Evolutionary conservation across 1,284 basidiomycete genomes (phyloP).

Genomic region (Moniliophthora roreri): DNA sequence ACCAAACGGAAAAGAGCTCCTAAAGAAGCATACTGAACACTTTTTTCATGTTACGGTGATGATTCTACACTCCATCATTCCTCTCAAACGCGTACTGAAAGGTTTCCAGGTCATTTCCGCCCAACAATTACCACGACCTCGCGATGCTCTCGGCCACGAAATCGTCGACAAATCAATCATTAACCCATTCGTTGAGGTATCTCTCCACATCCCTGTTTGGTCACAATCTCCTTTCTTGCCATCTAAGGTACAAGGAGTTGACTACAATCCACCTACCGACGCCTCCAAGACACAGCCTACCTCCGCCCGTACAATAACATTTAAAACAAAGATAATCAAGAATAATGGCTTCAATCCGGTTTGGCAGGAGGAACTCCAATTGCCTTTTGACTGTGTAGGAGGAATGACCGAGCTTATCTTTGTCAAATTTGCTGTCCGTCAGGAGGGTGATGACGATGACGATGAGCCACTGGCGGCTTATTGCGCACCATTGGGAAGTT

Average conservation of each 20-base stretch:
- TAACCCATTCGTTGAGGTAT: constrained; percentile 81
- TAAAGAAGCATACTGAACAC: constrained; percentile 57
- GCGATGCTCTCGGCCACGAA: constrained; percentile 64
- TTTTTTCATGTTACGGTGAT: constrained; percentile 64
- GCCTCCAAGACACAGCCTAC: constrained; percentile 27
- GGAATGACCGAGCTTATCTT: constrained; percentile 84
- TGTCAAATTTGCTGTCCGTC: constrained; percentile 70
- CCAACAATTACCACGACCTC: constrained; percentile 85
- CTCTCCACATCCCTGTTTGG: constrained; percentile 79
- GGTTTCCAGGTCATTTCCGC: constrained; percentile 78
- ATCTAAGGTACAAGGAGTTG: constrained; percentile 16
- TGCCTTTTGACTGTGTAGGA: constrained; percentile 75
- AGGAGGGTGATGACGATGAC: constrained; percentile 61
- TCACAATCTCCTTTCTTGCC: constrained; percentile 33
- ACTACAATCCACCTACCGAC: constrained; percentile 20
- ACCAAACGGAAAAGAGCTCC: constrained; percentile 58
- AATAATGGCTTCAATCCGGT: constrained; percentile 90
- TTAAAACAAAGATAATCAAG: constrained; percentile 63
- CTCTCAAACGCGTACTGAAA: constrained; percentile 4
- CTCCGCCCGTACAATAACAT: constrained; percentile 47
- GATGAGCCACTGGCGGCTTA: constrained; percentile 72
- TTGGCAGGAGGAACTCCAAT: constrained; percentile 74
- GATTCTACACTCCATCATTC: constrained; percentile 15
- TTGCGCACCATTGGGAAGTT: constrained; percentile 65
- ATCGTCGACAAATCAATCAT: constrained; percentile 58